Evolutionary conservation across 208 protist species (phyloP).

Genomic region (Novymonas esmeraldas): DNA sequence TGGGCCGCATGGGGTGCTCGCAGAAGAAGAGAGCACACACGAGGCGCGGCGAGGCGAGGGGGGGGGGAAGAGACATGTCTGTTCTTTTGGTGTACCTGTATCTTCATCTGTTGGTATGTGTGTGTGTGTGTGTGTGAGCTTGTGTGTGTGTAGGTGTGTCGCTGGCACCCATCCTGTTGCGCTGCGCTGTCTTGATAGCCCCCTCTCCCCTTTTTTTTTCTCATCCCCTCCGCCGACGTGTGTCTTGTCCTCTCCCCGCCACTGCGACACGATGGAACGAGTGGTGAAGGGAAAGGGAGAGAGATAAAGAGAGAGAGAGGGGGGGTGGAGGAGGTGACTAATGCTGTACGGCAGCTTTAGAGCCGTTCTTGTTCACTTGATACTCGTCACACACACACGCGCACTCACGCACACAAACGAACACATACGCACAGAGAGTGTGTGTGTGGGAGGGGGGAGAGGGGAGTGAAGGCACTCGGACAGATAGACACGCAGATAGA

Average conservation of each 20-base stretch:
- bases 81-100: no score
- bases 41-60: no score
- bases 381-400: neutral
- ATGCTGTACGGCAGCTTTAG: neutral
- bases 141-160: no score
- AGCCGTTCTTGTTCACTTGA: constrained; percentile 2
- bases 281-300: neutral
- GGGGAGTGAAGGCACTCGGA: no score
- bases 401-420: neutral
- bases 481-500: neutral
- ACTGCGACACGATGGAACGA: neutral
- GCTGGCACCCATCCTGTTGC: no score
- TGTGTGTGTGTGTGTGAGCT: no score
- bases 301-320: neutral
- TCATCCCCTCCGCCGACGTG: no score
- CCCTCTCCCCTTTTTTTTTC: no score
- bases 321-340: neutral
- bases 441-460: neutral
- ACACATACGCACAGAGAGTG: neutral
- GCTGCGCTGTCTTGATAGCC: no score
- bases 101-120: no score
- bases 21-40: neutral
- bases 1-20: no score
- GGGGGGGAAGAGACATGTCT: no score
- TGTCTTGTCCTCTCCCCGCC: neutral